Base-by-base conservation (phyloP, 208 protist species). In the Acanthamoeba lenticulata region DNA sequence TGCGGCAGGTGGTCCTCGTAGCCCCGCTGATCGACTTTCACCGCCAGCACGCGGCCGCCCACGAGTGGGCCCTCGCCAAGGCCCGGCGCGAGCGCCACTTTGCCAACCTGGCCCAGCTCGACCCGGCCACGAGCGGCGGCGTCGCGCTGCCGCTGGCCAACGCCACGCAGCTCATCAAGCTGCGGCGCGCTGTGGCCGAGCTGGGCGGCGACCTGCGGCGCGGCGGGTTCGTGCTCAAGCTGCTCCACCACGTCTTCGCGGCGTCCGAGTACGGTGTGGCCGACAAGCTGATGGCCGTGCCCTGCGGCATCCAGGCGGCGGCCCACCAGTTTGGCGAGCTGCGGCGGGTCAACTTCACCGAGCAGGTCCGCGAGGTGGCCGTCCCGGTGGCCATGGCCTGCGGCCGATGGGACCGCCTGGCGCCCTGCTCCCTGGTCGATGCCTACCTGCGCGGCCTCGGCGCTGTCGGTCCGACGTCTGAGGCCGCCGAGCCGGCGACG, bases 171-270 rank as follows among this genome's bases (percentile, higher is more conserved):
- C 44, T 47, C 42, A 4, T 85, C 42, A 55, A 85, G 74, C 74
- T 85, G 27, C 44, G 74, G 13, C 74, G 74, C 17, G 45, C 45
- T 0, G 45, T 85, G 38, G 38, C 74, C 45, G 74, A 85, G 0
- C 38, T 85, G 44, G 42, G 74, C 29, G 74, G 74, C 44, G 74
- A 85, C 44, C 27, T 85, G 74, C 74, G 74, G n/a, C 1, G 2
- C 27, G 74, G 74, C 74, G 74, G 74, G n/a, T 85, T 85, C 74
- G 38, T 85, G 42, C 74, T 85, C 42, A 85, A 85, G 74, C 74
- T 85, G 24, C 74, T 85, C 5, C 74, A 85, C 45, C 45, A 57
- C 44, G 34, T 57, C 27, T 85, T 85, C 44, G 24, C 44, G 0
- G 44, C 74, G 19, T 85, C 74, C 17, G 74, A 85, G 44, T 85